Base-by-base conservation (phyloP, 179 eudicot species). In the Heliamphora pulchella region DNA sequence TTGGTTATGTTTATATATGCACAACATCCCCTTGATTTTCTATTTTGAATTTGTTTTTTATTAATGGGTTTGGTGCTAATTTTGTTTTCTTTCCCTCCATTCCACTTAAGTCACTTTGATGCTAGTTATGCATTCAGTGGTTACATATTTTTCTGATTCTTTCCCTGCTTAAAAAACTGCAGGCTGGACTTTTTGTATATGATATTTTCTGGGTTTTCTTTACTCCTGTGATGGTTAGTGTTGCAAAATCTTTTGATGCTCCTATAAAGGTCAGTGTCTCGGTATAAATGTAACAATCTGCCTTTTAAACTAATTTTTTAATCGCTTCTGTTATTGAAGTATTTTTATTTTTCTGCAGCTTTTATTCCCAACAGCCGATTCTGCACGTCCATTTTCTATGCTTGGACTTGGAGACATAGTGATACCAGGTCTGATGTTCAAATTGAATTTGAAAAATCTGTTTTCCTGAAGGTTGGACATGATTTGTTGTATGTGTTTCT, bases 191-290 rank as follows among this genome's bases (percentile, higher is more conserved):
- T 67, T 96, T 96, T 83, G 64, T 96, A 1, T 96, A 96, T 87
- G 99, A 96, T 83, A 96, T 96, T 81, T 93, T 96, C 86, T 96
- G 99, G 99, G 99, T 96, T 31, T 96, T 96, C 86, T 96, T 93
- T 79, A 93, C 98, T 17, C 99, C 99, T 18, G 99, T 96, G 75
- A 94, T 96, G 99, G 99, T 96, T 81, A 93, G 98, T 76, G 99
- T 96, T 82, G 97, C 99, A 51, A 96, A 94, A 87, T 96, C 99
- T 73, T 96, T 96, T 77, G 97, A 96, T 83, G 99, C 99, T 73
- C 99, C 99, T 72, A 96, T 96, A 76, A 94, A 96, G 98, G 99
- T 92, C 17, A 83, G 87, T 75, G 8, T 57, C 6, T 50, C 8
- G 17, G 58, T 44, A 59, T 63, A 77, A 58, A 59, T 44, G 65